Percentiles rank a stretch among this genome's conserved stretches.
phyloP scores from a whole-genome alignment of 331 rosid species.

The Rosa hybrid region DNA sequence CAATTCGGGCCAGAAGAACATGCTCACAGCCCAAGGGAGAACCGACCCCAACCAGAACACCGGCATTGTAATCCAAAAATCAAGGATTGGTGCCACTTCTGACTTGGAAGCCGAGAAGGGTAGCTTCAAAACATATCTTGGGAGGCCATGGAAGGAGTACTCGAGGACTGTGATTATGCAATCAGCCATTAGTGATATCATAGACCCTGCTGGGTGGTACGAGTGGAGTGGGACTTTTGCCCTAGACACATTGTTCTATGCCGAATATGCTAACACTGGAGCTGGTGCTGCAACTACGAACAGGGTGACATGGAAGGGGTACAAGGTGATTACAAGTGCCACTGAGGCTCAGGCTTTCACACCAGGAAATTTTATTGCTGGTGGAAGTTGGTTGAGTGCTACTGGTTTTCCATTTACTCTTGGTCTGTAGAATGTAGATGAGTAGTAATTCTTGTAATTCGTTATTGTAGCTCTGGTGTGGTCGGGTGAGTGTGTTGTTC shows the following conservation, averaged over 20 bases:
- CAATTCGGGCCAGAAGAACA: slow-evolving; percentile 70
- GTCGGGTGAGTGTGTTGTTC: neutral
- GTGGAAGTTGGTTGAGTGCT: slow-evolving; percentile 55
- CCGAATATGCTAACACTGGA: slow-evolving; percentile 73
- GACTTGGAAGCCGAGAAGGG: slow-evolving; percentile 39
- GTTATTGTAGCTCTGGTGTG: neutral
- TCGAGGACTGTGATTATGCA: slow-evolving; percentile 79
- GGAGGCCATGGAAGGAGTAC: slow-evolving; percentile 89
- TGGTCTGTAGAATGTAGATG: slow-evolving; percentile 40
- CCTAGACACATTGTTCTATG: slow-evolving; percentile 56
- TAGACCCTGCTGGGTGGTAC: slow-evolving; percentile 72
- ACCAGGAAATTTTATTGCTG: slow-evolving; percentile 54
- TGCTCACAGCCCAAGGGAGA: slow-evolving; percentile 86
- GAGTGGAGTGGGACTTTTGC: slow-evolving; percentile 70
- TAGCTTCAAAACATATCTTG: slow-evolving; percentile 59
- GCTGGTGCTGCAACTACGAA: slow-evolving; percentile 61
- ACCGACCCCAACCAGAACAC: slow-evolving; percentile 88
- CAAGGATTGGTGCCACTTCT: slow-evolving; percentile 63
- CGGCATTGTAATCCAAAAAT: slow-evolving; percentile 79
- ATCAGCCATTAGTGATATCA: slow-evolving; percentile 44
- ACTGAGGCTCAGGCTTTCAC: slow-evolving; percentile 63
- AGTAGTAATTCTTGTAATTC: neutral
- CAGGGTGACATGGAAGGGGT: slow-evolving; percentile 82
- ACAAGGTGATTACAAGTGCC: slow-evolving; percentile 47
- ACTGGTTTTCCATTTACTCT: slow-evolving; percentile 66